Percentiles rank a stretch among this genome's conserved stretches.
phyloP scores from a whole-genome alignment of 2,329 filamentous ascomycete genomes.

The Verticillium isaacii region DNA sequence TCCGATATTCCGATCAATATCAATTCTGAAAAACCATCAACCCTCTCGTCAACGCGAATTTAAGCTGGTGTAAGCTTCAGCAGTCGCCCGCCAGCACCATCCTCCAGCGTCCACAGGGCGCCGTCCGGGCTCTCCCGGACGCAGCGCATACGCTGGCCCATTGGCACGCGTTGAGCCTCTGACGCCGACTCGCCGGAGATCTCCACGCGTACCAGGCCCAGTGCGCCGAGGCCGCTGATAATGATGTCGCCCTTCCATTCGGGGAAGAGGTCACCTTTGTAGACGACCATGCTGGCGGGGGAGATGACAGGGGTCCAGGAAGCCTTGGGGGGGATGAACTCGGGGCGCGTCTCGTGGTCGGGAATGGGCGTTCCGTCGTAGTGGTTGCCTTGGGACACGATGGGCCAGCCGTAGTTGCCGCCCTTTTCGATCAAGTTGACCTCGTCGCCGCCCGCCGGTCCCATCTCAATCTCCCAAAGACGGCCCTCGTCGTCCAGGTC shows the following conservation, averaged over 20 bases:
- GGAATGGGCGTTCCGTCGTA: conserved; percentile 26
- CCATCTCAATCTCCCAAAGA: conserved; percentile 30
- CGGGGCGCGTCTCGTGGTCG: conserved; percentile 23
- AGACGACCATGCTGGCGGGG: conserved; percentile 26
- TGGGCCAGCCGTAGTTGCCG: conserved; percentile 28
- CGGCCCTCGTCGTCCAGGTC: conserved; percentile 26
- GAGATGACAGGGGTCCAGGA: conserved; percentile 29
- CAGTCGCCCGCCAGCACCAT: conserved; percentile 21
- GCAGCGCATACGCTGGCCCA: conserved; percentile 26
- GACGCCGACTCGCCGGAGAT: conserved; percentile 24
- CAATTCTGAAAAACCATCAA: conserved; percentile 1
- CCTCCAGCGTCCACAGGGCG: conserved; percentile 25
- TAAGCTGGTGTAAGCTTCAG: conserved; percentile 26
- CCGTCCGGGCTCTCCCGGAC: conserved; percentile 25
- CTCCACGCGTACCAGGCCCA: conserved; percentile 21
- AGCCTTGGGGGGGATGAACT: conserved; percentile 23
- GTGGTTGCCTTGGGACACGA: conserved; percentile 24
- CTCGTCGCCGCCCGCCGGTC: conserved; percentile 28
- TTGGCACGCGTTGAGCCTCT: conserved; percentile 24
- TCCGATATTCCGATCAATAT: too few relatives aligned
- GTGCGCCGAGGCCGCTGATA: conserved; percentile 22
- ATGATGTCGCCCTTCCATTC: conserved; percentile 26
- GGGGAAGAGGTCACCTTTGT: conserved; percentile 26
- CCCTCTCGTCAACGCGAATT: conserved; percentile 12
- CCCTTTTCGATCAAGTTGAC: conserved; percentile 27